These are phyloP conservation scores for Tetragonia tetragonoides DNA, from an alignment of 148 eudicot species.

Conservation along the genomic window DNA sequence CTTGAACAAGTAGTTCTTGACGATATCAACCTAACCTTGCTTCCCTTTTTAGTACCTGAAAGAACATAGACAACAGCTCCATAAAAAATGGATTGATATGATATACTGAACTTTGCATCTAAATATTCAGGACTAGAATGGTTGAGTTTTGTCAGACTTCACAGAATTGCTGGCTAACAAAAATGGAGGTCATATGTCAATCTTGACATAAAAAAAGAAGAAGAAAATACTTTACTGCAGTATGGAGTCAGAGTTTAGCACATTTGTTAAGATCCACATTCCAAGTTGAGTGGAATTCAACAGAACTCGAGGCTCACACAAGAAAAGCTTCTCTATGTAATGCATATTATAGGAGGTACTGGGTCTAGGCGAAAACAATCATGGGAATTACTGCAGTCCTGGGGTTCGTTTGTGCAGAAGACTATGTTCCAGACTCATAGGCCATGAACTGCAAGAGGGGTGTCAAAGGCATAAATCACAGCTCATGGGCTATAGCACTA, in stretches of 20 bases:
- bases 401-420: neutral
- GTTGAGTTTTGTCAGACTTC: no score
- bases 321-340: no score
- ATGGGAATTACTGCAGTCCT: neutral
- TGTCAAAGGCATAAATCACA: no score
- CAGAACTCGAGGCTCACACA: no score
- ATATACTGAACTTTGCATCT: neutral
- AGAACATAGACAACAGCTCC: conserved; percentile 15
- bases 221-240: no score
- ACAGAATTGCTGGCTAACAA: neutral
- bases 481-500: no score
- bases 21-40: conserved; percentile 65
- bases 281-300: neutral
- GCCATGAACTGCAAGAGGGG: no score
- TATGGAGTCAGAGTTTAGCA: neutral
- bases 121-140: neutral
- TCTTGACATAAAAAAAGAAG: neutral
- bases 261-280: neutral
- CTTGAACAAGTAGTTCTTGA: neutral
- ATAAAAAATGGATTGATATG: neutral
- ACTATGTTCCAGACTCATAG: neutral
- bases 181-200: neutral
- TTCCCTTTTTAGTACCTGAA: conserved; percentile 76
- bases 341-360: neutral
- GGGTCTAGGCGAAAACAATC: no score